Evolutionary conservation across 495 filamentous ascomycete species (phyloP).

Genomic region (Hypoxylon lienhwacheense): DNA sequence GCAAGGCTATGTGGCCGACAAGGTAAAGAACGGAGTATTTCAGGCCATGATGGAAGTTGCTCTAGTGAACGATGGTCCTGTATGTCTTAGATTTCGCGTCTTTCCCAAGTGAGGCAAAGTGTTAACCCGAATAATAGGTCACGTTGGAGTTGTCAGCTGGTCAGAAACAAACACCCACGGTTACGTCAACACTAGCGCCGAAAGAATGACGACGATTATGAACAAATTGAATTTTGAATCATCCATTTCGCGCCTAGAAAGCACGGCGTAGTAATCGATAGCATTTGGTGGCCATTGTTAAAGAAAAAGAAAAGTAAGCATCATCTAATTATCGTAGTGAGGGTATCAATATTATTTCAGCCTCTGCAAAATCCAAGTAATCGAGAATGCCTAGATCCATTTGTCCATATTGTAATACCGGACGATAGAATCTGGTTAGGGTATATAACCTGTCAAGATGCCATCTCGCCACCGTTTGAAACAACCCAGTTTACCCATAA

Average conservation of each 20-base stretch:
- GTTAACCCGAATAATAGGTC: conserved; percentile 32
- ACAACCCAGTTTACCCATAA: no score
- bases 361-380: conserved; percentile 1
- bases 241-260: not conserved
- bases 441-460: not conserved
- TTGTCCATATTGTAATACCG: no score
- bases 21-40: conserved; percentile 92
- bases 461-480: not conserved
- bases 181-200: conserved; percentile 5
- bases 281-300: not conserved
- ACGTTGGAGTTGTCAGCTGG: conserved; percentile 38
- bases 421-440: no score
- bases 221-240: no score
- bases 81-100: conserved; percentile 54
- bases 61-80: conserved; percentile 90
- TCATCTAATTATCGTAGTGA: conserved; percentile 13
- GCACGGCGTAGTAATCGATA: not conserved
- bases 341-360: conserved; percentile 26
- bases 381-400: conserved; percentile 1
- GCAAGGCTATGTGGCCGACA: conserved; percentile 69
- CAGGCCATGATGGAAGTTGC: conserved; percentile 99
- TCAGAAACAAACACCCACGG: conserved; percentile 16
- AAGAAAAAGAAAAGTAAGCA: conserved; percentile 9
- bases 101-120: conserved; percentile 9
- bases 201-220: conserved; percentile 1